These are phyloP conservation scores for Epithele typhae DNA, from an alignment of 768 basidiomycete species.

Conservation along the genomic window DNA sequence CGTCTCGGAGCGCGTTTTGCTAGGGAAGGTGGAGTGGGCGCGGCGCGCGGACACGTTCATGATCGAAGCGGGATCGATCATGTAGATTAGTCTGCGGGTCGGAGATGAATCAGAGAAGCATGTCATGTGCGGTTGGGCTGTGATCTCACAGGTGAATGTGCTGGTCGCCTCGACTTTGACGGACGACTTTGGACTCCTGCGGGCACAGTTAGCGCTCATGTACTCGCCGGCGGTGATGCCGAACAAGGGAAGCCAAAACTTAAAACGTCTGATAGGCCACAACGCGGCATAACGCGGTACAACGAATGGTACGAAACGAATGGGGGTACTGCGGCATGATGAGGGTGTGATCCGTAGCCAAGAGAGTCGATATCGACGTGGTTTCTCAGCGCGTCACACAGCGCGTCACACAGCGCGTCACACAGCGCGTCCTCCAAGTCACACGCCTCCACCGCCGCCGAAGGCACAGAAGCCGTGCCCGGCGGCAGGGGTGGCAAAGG, in stretches of 20 bases:
- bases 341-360: too few species aligned
- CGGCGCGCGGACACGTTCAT: conserved; percentile 50
- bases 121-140: conserved; percentile 12
- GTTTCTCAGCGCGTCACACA: too few species aligned
- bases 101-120: conserved; percentile 14
- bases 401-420: too few species aligned
- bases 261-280: too few species aligned
- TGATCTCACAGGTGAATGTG: conserved; percentile 78
- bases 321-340: too few species aligned
- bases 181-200: conserved; percentile 85
- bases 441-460: too few species aligned
- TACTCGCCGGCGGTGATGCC: not conserved
- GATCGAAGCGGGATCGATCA: conserved; percentile 76
- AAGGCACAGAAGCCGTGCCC: too few species aligned
- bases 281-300: too few species aligned
- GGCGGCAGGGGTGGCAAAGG: not conserved
- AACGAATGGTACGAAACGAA: too few species aligned
- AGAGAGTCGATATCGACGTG: too few species aligned
- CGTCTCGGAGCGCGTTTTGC: conserved; percentile 61
- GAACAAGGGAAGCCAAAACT: too few species aligned
- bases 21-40: conserved; percentile 43
- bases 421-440: too few species aligned
- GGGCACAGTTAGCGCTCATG: not conserved
- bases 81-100: conserved; percentile 66
- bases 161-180: conserved; percentile 84